Evolutionary conservation across 495 filamentous ascomycete species (phyloP).

Genomic region (Delitschia confertaspora): DNA sequence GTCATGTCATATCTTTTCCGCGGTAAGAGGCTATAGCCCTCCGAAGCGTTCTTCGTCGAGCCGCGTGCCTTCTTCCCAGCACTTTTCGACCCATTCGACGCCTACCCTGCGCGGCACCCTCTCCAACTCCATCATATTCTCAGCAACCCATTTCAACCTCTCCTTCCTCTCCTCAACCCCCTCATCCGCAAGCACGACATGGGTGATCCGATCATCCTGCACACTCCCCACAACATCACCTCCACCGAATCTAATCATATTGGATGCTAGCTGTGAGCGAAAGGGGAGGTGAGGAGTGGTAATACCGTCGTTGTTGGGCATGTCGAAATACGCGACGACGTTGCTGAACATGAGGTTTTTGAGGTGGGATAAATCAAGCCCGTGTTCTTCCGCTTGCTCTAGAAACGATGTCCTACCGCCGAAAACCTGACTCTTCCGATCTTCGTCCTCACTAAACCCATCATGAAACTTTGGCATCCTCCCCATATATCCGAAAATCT

Average conservation of each 20-base stretch:
- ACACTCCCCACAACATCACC: constrained; percentile 36
- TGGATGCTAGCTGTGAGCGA: constrained; percentile 7
- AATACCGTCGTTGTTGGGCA: neutral
- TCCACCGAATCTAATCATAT: constrained; percentile 20
- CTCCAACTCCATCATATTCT: constrained; percentile 26
- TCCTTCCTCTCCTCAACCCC: constrained; percentile 39
- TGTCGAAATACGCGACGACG: constrained; percentile 48
- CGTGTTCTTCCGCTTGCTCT: constrained; percentile 49
- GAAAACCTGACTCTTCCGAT: constrained; percentile 3
- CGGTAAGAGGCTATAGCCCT: too few species aligned
- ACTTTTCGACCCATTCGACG: constrained; percentile 64
- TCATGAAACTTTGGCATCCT: constrained; percentile 31
- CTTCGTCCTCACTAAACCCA: too few species aligned
- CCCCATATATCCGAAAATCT: constrained; percentile 44
- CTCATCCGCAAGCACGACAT: constrained; percentile 49
- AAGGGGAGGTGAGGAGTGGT: constrained; percentile 4
- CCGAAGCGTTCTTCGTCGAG: constrained; percentile 56
- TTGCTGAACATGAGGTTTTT: constrained; percentile 61
- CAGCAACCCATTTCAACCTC: constrained; percentile 35
- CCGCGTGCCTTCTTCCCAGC: constrained; percentile 68
- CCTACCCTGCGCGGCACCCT: constrained; percentile 64
- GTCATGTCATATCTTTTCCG: too few species aligned
- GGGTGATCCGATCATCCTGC: constrained; percentile 48
- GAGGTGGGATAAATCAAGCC: constrained; percentile 42
- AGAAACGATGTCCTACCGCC: constrained; percentile 30